phyloP scores from a whole-genome alignment of 2,329 filamentous ascomycete species.

The Curvularia spicifera region DNA sequence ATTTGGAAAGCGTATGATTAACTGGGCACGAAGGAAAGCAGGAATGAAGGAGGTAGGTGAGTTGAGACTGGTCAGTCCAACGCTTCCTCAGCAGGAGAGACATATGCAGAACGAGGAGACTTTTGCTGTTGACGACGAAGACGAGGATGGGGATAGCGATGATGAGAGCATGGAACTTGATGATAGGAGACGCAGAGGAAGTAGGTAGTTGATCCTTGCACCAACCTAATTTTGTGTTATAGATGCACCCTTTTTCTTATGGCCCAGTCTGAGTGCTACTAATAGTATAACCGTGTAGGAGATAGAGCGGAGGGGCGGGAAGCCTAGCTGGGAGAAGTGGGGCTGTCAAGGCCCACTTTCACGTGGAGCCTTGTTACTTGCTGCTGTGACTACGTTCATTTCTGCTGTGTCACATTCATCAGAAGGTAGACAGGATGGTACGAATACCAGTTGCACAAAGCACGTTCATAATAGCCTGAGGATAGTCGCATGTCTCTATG shows the following conservation, averaged over 20 bases:
- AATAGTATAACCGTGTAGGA: not conserved
- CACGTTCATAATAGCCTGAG: not conserved
- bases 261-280: not conserved
- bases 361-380: conserved; percentile 18
- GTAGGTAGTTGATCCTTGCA: conserved; percentile 3
- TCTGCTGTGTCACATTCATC: conserved; percentile 3
- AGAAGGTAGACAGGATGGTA: conserved; percentile 2
- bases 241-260: not conserved
- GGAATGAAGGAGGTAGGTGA: conserved; percentile 28
- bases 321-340: conserved; percentile 11
- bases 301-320: conserved; percentile 8
- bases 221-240: not conserved
- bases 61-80: conserved; percentile 38
- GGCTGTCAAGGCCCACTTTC: conserved; percentile 1
- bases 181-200: conserved; percentile 20
- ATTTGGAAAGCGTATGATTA: conserved; percentile 22
- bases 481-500: conserved; percentile 6
- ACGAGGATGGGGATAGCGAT: conserved; percentile 1
- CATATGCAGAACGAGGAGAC: conserved; percentile 10
- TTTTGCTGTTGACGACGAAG: conserved; percentile 17
- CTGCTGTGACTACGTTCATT: conserved; percentile 1
- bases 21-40: conserved; percentile 32
- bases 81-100: conserved; percentile 11
- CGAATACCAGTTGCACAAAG: not conserved
- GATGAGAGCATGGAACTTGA: conserved; percentile 19